A percentile compares a stretch with the other conserved stretches of the same genome.
These are phyloP conservation scores for Juglanconis sp. DNA, from an alignment of 2,329 filamentous ascomycete genomes.

Conservation along the genomic window DNA sequence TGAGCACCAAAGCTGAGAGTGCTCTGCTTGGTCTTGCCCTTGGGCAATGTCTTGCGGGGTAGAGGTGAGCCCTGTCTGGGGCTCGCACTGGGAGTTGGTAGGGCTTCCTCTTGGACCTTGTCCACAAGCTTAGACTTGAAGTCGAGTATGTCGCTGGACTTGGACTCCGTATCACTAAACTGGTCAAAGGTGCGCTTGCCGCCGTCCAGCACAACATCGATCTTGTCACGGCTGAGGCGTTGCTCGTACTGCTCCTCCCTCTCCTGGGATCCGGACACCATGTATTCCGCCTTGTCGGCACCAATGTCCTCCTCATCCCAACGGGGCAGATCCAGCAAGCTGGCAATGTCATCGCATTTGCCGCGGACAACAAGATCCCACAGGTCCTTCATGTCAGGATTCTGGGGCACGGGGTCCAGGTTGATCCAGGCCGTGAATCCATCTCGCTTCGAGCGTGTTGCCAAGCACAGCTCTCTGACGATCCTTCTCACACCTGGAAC, in stretches of 20 bases:
- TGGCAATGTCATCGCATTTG: slow-evolving; percentile 83
- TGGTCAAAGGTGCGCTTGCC: slow-evolving; percentile 24
- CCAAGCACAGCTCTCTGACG: slow-evolving; percentile 84
- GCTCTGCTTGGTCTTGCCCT: slow-evolving; percentile 47
- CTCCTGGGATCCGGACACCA: slow-evolving; percentile 40
- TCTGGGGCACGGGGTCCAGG: slow-evolving; percentile 76
- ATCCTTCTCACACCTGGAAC: slow-evolving; percentile 89
- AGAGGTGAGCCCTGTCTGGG: slow-evolving; percentile 44
- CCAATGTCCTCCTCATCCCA: slow-evolving; percentile 52
- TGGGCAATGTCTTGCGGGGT: slow-evolving; percentile 35
- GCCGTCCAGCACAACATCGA: slow-evolving; percentile 41
- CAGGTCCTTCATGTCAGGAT: slow-evolving; percentile 82
- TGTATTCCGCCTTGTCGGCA: slow-evolving; percentile 37
- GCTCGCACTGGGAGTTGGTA: slow-evolving; percentile 57
- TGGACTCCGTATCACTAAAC: slow-evolving; percentile 6
- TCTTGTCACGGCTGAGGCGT: slow-evolving; percentile 33
- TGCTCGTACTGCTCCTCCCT: slow-evolving; percentile 37
- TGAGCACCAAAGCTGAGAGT: slow-evolving; percentile 42
- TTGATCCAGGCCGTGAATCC: slow-evolving; percentile 95
- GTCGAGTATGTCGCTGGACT: slow-evolving; percentile 18
- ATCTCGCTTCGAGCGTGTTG: slow-evolving; percentile 76
- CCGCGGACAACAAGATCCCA: slow-evolving; percentile 91
- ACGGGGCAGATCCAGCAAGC: slow-evolving; percentile 60
- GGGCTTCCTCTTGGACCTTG: slow-evolving; percentile 42
- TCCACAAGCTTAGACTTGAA: slow-evolving; percentile 39